Evolutionary conservation across 2,329 filamentous ascomycete species (phyloP), one percentile per base, ranked within the genome.

Genomic region (Fusarium torreyae): DNA sequence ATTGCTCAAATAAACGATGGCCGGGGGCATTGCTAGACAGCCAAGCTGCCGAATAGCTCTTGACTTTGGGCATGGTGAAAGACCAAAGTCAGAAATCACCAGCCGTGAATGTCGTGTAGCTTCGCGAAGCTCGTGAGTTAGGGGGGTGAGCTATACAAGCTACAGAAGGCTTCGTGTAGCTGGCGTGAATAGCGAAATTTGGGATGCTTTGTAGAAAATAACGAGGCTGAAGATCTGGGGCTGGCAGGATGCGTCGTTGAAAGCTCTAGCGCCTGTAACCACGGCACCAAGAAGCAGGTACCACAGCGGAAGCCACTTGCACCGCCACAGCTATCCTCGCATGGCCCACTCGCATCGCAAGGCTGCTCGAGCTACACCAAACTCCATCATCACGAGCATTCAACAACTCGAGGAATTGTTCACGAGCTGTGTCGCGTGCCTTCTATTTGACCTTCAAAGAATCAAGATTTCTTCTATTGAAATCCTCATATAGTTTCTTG

Each of bases 41-140:
- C 94, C 94, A 99, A 72, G 90, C 85, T 57, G 95, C 94, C 75
- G 93, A 94, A 81, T 94, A 95, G 79, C 89, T 90, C 77, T 92
- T 90, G 76, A 97, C 89, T 80, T 92, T 94, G 38, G 94, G 93
- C 95, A 98, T 98, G 62, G 77, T 64, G 50, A 61, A 36, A 54
- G 43, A 46, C 46, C 56, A 52, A 49, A 40, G 44, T 55, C 44
- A 33, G 42, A 59, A 45, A 58, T 46, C 22, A 58, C 50, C 44
- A 33, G 42, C 34, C 20, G 26, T 33, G 33, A 40, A 40, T 51
- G 26, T 14, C 36, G 24, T 49, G 14, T 31, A 65, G 64, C 49
- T 73, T 72, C 52, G 54, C 46, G 38, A 57, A 66, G 66, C 60
- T 72, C 26, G 36, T 60, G 42, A 4, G n/a, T 14, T 42, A 20